Evolutionary conservation across 257 asterid genomes (phyloP).

Genomic region (Solanum piurae): DNA sequence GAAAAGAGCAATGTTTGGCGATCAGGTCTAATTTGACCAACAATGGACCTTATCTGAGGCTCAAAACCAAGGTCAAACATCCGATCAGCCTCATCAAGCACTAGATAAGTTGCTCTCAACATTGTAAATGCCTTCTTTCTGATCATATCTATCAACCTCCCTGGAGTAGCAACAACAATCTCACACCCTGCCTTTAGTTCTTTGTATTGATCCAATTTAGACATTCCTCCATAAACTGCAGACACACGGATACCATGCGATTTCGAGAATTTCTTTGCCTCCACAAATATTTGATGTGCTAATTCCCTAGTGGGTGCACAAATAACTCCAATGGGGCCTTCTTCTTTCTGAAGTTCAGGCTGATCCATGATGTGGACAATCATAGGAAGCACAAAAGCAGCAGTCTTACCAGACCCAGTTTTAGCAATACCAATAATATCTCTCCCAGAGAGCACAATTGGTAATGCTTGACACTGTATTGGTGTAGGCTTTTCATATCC

Average conservation of each 20-base stretch:
- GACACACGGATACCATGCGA: conserved; percentile 75
- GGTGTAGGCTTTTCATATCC: conserved; percentile 91
- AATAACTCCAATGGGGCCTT: conserved; percentile 94
- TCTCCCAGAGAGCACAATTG: conserved; percentile 91
- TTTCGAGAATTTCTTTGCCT: conserved; percentile 89
- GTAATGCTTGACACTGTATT: conserved; percentile 93
- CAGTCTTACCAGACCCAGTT: conserved; percentile 99
- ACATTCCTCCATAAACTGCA: conserved; percentile 99
- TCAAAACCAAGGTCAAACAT: conserved; percentile 99
- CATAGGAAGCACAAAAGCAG: conserved; percentile 94
- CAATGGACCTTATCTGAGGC: conserved; percentile 93
- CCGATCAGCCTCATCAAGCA: conserved; percentile 97
- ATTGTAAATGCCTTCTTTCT: conserved; percentile 88
- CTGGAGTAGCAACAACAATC: conserved; percentile 95
- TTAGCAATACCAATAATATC: conserved; percentile 93
- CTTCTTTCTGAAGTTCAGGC: conserved; percentile 85
- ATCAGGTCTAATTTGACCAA: conserved; percentile 95
- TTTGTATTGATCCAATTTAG: conserved; percentile 94
- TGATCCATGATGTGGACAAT: conserved; percentile 94
- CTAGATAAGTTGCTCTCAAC: conserved; percentile 81
- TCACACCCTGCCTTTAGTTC: conserved; percentile 98
- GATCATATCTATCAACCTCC: conserved; percentile 91
- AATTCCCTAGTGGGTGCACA: conserved; percentile 99
- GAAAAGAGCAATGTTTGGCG: conserved; percentile 94
- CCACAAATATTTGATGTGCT: conserved; percentile 93